phyloP scores from a whole-genome alignment of 2,329 filamentous ascomycete species.

The Penicillium sp. region DNA sequence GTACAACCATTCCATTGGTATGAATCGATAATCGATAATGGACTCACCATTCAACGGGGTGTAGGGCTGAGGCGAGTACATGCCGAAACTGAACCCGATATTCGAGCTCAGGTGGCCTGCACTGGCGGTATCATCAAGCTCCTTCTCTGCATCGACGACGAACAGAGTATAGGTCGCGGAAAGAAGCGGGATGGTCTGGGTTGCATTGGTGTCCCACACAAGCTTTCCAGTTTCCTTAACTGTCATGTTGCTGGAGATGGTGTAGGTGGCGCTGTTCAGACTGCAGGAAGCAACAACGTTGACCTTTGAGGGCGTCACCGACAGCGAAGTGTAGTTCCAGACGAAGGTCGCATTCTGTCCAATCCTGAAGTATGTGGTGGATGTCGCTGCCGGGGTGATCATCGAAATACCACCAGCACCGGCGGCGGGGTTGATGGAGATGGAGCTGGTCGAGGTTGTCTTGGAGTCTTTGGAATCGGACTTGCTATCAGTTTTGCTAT shows the following conservation, averaged over 20 bases:
- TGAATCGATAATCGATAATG: not conserved
- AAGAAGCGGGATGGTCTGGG: conserved; percentile 56
- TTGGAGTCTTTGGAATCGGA: conserved; percentile 25
- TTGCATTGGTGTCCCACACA: conserved; percentile 64
- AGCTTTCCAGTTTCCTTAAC: conserved; percentile 57
- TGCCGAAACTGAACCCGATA: conserved; percentile 62
- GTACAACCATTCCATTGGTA: conserved; percentile 1
- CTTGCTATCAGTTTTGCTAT: conserved; percentile 24
- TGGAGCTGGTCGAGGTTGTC: conserved; percentile 37
- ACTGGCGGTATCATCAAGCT: conserved; percentile 54
- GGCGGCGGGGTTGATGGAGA: conserved; percentile 56
- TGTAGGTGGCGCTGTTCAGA: conserved; percentile 63
- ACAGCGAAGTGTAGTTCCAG: conserved; percentile 72
- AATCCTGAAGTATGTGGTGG: conserved; percentile 66
- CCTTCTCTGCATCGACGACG: conserved; percentile 62
- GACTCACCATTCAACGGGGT: conserved; percentile 54
- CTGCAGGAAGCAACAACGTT: conserved; percentile 67
- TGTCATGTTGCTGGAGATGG: conserved; percentile 63
- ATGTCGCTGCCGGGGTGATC: conserved; percentile 60
- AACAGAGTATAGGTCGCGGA: conserved; percentile 67
- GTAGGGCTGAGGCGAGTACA: conserved; percentile 63
- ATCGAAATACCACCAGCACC: conserved; percentile 65
- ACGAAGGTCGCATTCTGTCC: conserved; percentile 65
- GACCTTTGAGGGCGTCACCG: conserved; percentile 61
- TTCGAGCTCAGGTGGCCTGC: conserved; percentile 61